phyloP scores from a whole-genome alignment of 78 protist species.

The Abeoforma whisleri region DNA sequence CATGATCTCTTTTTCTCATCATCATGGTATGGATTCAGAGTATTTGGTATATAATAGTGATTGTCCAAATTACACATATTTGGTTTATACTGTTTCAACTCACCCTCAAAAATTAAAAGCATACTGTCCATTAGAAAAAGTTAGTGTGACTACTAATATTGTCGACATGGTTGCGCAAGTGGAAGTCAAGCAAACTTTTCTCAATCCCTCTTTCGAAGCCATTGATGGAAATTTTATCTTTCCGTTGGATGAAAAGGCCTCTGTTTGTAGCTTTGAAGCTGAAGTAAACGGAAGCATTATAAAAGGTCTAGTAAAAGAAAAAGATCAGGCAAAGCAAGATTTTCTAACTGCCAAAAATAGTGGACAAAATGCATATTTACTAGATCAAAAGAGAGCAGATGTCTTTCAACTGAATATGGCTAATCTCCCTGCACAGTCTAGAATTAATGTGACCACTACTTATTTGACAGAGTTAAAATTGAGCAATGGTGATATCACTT shows the following conservation, averaged over 20 bases:
- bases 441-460: constrained; percentile 52
- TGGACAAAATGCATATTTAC: constrained; percentile 37
- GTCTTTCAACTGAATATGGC: constrained; percentile 70
- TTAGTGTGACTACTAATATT: constrained; percentile 22
- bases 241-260: constrained; percentile 69
- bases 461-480: constrained; percentile 58
- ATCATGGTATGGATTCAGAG: too few species aligned
- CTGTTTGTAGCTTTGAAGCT: constrained; percentile 76
- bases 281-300: constrained; percentile 60
- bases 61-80: too few species aligned
- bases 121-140: background rate
- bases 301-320: constrained; percentile 68
- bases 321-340: constrained; percentile 57
- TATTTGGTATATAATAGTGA: too few species aligned
- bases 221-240: constrained; percentile 47
- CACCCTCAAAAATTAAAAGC: too few species aligned
- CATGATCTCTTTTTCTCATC: too few species aligned
- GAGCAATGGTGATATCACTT: constrained; percentile 52
- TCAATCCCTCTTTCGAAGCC: constrained; percentile 20
- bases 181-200: constrained; percentile 54
- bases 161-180: constrained; percentile 65
- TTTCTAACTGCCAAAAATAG: background rate
- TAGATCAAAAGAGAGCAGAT: constrained; percentile 57
- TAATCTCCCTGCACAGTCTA: constrained; percentile 59
- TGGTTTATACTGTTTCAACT: too few species aligned